Conservation (phyloP, 495 filamentous ascomycete species). For the Aspergillus baeticus region DNA sequence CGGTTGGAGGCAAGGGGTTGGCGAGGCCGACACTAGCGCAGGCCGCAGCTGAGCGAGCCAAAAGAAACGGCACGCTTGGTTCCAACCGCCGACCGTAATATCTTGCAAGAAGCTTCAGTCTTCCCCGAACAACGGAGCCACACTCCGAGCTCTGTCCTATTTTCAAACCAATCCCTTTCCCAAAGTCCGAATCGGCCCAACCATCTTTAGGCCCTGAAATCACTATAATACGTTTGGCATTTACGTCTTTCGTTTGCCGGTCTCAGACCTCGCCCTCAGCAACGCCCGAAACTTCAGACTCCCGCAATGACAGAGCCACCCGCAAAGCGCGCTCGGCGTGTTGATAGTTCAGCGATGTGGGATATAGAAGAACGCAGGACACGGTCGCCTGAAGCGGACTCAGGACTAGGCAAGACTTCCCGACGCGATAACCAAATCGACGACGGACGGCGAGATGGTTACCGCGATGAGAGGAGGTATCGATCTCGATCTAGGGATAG, state of each 20-base stretch:
- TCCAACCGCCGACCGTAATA: conserved; percentile 19
- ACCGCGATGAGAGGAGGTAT: conserved; percentile 39
- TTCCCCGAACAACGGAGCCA: conserved; percentile 1
- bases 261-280: not conserved
- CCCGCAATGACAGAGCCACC: conserved; percentile 51
- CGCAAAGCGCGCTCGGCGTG: conserved; percentile 52
- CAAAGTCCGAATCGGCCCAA: not conserved
- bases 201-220: not conserved
- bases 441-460: conserved; percentile 29
- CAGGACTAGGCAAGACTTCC: conserved; percentile 37
- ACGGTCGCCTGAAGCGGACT: conserved; percentile 28
- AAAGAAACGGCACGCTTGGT: conserved; percentile 9
- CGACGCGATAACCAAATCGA: conserved; percentile 33
- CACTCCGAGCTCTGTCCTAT: not conserved
- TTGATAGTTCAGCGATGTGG: conserved; percentile 55
- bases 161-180: not conserved
- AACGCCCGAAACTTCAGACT: not conserved
- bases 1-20: no score
- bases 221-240: not conserved
- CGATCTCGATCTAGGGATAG: conserved; percentile 45
- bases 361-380: conserved; percentile 41
- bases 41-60: no score
- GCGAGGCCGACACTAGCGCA: not conserved
- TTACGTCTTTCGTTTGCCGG: not conserved
- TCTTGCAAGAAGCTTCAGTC: conserved; percentile 15